These are phyloP conservation scores for Podospora tetraspora DNA, from an alignment of 495 filamentous ascomycete species.

Conservation along the genomic window DNA sequence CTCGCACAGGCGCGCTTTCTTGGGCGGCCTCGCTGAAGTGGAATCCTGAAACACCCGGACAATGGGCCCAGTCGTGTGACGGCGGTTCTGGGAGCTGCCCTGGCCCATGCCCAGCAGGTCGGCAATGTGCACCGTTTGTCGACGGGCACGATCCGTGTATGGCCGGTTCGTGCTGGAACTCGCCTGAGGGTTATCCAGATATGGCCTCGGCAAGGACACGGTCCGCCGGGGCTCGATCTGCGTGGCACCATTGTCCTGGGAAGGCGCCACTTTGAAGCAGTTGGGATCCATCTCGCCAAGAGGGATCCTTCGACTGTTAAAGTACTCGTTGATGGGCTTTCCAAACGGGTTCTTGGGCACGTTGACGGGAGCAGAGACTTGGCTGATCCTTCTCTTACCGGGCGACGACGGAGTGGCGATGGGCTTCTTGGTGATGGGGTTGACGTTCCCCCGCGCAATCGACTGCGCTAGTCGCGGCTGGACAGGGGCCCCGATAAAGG, in stretches of 20 bases:
- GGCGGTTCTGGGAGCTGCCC: conserved; percentile 25
- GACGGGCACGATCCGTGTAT: conserved; percentile 25
- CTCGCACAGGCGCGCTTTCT: conserved; percentile 47
- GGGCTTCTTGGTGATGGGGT: conserved; percentile 79
- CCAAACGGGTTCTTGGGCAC: conserved; percentile 37
- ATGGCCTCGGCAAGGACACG: conserved; percentile 46
- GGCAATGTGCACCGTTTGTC: conserved; percentile 38
- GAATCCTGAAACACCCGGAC: conserved; percentile 23
- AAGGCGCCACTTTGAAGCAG: conserved; percentile 50
- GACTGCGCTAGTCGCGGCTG: conserved; percentile 63
- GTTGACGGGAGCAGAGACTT: conserved; percentile 29
- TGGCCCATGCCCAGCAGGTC: conserved; percentile 29
- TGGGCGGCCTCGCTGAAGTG: conserved; percentile 37
- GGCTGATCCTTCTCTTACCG: conserved; percentile 40
- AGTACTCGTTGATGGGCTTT: conserved; percentile 73
- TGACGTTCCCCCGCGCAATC: conserved; percentile 77
- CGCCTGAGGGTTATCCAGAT: conserved; percentile 30
- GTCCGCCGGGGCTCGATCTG: conserved; percentile 32
- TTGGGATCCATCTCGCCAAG: conserved; percentile 86
- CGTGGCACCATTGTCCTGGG: conserved; percentile 18
- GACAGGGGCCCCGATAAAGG: conserved; percentile 72
- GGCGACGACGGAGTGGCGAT: conserved; percentile 44
- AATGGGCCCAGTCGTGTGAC: conserved; percentile 27
- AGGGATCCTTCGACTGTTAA: conserved; percentile 66
- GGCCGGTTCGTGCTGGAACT: conserved; percentile 17